phyloP scores from a whole-genome alignment of 495 filamentous ascomycete genomes.

The Xylaria cubensis region DNA sequence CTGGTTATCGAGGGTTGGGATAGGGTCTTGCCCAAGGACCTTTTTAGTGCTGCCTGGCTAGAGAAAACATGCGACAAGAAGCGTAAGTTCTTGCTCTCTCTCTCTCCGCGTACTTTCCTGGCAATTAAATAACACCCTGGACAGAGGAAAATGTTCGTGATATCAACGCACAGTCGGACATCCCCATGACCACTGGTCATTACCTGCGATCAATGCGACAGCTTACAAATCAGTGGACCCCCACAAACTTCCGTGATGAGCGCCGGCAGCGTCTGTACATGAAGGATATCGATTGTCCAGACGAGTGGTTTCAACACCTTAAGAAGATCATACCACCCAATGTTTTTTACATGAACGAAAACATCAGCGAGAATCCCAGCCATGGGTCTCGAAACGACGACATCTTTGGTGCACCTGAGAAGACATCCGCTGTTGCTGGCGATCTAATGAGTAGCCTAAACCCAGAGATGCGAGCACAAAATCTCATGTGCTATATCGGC shows the following conservation, averaged over 20 bases:
- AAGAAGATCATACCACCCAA: conserved; percentile 75
- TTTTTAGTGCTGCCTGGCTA: conserved; percentile 84
- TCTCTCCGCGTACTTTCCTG: no score
- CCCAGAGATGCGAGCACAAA: conserved; percentile 83
- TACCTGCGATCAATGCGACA: conserved; percentile 84
- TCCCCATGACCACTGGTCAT: conserved; percentile 82
- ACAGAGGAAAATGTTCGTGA: conserved; percentile 73
- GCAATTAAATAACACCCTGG: conserved; percentile 25
- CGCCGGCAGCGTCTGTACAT: conserved; percentile 85
- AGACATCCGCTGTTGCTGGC: conserved; percentile 61
- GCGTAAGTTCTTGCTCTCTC: conserved; percentile 54
- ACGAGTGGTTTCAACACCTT: conserved; percentile 80
- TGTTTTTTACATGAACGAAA: conserved; percentile 87
- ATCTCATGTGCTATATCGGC: conserved; percentile 97
- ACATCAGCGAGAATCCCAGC: conserved; percentile 57
- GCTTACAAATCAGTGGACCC: conserved; percentile 75
- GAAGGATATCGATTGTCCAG: conserved; percentile 94
- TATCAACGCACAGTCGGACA: conserved; percentile 68
- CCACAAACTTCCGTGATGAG: conserved; percentile 70
- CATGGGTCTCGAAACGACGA: conserved; percentile 43
- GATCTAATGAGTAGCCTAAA: conserved; percentile 97
- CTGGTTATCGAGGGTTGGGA: conserved; percentile 88
- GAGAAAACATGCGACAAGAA: conserved; percentile 74
- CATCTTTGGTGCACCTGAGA: conserved; percentile 56
- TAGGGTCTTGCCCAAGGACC: conserved; percentile 65